Percentiles rank a stretch among this genome's conserved stretches.
Conservation (phyloP, 495 filamentous ascomycete genomes). For the Pseudoneurospora amorphoporcata region DNA sequence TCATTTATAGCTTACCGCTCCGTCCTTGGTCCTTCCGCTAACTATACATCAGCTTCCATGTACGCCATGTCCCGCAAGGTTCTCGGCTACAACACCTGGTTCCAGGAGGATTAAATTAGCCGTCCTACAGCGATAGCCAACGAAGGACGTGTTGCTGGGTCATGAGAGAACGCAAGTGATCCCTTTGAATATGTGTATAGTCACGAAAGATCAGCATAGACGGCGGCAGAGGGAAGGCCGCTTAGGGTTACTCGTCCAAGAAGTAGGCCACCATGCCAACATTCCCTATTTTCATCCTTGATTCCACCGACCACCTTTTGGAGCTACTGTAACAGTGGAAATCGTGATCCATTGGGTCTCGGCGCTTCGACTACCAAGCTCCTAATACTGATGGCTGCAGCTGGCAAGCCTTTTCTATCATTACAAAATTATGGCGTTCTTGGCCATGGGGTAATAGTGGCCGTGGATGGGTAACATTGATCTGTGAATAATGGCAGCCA, state of each 20-base stretch:
- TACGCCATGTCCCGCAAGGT: constrained; percentile 48
- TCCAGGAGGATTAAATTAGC: constrained; percentile 48
- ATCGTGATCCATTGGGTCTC: background rate
- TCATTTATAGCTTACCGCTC: constrained; percentile 6
- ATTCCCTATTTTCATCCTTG: background rate
- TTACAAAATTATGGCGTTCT: background rate
- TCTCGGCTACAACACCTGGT: constrained; percentile 82
- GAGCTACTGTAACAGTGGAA: background rate
- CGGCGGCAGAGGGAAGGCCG: background rate
- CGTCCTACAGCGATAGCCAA: background rate
- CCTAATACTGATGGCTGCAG: background rate
- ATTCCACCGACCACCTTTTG: background rate
- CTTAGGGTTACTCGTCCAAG: constrained; percentile 2
- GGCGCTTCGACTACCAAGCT: background rate
- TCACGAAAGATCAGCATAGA: constrained; percentile 6
- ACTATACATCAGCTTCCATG: constrained; percentile 48
- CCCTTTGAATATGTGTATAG: constrained; percentile 17
- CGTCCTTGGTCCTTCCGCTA: constrained; percentile 20
- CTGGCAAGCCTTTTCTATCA: background rate
- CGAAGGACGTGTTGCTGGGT: background rate
- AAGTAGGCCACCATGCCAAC: background rate
- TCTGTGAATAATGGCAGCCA: background rate
- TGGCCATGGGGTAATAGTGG: background rate
- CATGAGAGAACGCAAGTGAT: background rate
- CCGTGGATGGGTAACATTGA: background rate